phyloP scores from a whole-genome alignment of 257 asterid genomes.

The Solanum pimpinellifolium region DNA sequence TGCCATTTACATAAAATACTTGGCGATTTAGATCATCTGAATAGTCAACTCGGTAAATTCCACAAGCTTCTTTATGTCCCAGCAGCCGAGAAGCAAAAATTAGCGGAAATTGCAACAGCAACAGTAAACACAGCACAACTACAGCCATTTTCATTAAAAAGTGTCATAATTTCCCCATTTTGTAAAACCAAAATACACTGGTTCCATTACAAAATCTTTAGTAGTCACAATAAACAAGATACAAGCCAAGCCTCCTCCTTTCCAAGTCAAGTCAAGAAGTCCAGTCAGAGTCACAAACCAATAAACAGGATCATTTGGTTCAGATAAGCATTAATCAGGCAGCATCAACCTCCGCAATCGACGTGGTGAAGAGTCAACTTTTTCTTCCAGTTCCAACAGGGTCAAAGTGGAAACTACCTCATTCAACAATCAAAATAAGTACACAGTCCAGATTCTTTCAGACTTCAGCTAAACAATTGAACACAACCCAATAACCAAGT shows the following conservation, averaged over 20 bases:
- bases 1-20: constrained; percentile 47
- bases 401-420: not conserved
- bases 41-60: constrained; percentile 31
- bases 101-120: constrained; percentile 30
- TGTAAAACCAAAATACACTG: constrained; percentile 2
- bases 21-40: constrained; percentile 25
- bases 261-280: constrained; percentile 12
- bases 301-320: not conserved
- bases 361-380: not conserved
- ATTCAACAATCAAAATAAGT: not conserved
- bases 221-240: constrained; percentile 16
- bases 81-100: constrained; percentile 32
- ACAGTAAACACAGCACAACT: constrained; percentile 19
- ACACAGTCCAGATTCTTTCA: not conserved
- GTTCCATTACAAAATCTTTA: constrained; percentile 22
- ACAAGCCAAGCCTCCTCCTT: not conserved
- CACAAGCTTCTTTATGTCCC: constrained; percentile 37
- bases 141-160: constrained; percentile 24
- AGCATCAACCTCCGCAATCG: not conserved
- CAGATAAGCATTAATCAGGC: not conserved
- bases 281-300: not conserved
- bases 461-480: not conserved
- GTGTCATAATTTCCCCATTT: constrained; percentile 19
- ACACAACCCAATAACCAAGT: not conserved
- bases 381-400: not conserved